Conservation (phyloP, 2,329 filamentous ascomycete species). For the Teratosphaeria viscida region DNA sequence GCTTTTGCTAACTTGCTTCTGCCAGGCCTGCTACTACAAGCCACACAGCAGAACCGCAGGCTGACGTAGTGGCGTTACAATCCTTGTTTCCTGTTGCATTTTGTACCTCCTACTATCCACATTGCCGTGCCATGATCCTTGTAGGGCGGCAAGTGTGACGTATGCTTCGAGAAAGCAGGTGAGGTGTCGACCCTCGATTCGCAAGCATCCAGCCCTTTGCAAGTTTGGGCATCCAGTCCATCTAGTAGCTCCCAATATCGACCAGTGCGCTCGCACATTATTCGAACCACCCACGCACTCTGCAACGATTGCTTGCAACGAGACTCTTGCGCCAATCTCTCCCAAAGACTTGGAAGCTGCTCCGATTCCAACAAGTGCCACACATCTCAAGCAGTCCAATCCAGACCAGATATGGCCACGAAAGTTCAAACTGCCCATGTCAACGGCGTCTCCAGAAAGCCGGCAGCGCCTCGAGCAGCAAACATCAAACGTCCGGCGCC, state of each 20-base stretch:
- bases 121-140: neutral
- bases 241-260: neutral
- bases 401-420: neutral
- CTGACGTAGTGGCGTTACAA: neutral
- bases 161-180: neutral
- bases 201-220: neutral
- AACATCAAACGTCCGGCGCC: conserved; percentile 12
- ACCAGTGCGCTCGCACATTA: neutral
- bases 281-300: neutral
- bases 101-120: neutral
- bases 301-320: neutral
- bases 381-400: neutral
- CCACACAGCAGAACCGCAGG: neutral
- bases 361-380: neutral
- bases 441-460: conserved; percentile 19
- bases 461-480: conserved; percentile 8
- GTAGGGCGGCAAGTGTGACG: neutral
- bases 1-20: neutral
- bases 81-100: neutral
- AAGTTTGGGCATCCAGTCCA: neutral
- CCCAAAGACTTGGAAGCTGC: neutral
- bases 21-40: neutral
- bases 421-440: conserved; percentile 4
- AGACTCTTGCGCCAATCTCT: neutral
- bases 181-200: neutral